phyloP scores from a whole-genome alignment of 495 filamentous ascomycete genomes.

The Penicillium ucsense region DNA sequence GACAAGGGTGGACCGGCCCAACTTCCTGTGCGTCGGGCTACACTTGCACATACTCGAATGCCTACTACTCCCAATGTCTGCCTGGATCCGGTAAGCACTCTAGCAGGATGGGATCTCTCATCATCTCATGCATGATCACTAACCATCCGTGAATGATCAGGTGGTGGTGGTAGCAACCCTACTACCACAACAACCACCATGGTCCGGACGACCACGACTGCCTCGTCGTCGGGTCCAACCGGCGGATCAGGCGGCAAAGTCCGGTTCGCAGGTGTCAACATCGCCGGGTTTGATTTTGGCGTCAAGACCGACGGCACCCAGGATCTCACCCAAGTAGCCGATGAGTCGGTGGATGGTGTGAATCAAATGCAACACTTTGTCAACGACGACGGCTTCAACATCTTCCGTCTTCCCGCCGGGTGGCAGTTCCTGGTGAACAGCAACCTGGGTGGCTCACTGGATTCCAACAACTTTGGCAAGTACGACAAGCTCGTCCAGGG shows the following conservation, averaged over 20 bases:
- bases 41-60: no score
- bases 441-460: not conserved
- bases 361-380: not conserved
- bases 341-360: not conserved
- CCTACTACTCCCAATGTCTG: no score
- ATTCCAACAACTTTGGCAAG: constrained; percentile 1
- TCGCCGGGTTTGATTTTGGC: not conserved
- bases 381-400: not conserved
- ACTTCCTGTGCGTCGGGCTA: no score
- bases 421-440: not conserved
- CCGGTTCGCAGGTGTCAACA: not conserved
- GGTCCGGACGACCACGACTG: no score
- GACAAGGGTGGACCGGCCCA: no score
- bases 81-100: no score
- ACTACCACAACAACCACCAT: no score
- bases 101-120: no score
- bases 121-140: no score
- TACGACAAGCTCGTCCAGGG: constrained; percentile 1
- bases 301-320: not conserved
- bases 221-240: no score
- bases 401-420: not conserved
- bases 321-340: not conserved
- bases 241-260: not conserved
- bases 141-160: no score
- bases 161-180: no score